phyloP scores from a whole-genome alignment of 345 rosid species.

The Salix viminalis region DNA sequence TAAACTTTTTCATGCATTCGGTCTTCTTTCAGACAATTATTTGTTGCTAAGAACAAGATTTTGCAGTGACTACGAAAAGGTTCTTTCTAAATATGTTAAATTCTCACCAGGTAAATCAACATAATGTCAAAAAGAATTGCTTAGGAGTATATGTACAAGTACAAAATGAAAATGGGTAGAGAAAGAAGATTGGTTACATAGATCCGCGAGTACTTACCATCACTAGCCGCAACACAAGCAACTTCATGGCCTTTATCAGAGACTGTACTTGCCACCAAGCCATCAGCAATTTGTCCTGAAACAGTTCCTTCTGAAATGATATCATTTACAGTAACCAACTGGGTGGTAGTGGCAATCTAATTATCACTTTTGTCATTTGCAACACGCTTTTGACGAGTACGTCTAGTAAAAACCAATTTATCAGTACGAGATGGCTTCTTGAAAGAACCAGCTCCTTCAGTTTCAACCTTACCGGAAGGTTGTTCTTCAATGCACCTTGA shows the following conservation, averaged over 20 bases:
- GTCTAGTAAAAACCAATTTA: neutral
- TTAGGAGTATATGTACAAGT: neutral
- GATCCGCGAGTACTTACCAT: conserved; percentile 7
- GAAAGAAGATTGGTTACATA: neutral
- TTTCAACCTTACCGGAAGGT: conserved; percentile 6
- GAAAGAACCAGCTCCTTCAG: conserved; percentile 8
- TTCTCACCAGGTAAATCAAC: neutral
- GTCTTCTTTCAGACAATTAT: neutral
- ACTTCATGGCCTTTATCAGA: conserved; percentile 11
- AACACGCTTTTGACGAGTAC: conserved; percentile 4
- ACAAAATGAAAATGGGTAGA: neutral
- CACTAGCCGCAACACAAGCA: neutral
- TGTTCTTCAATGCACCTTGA: neutral
- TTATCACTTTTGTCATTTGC: conserved; percentile 7
- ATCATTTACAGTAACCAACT: neutral
- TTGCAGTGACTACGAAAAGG: neutral
- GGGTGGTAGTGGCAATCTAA: neutral
- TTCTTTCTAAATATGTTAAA: neutral
- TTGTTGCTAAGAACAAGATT: neutral
- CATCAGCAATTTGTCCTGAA: neutral
- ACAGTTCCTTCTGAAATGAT: neutral
- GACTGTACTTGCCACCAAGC: neutral
- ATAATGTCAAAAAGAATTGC: neutral
- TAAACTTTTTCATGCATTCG: neutral
- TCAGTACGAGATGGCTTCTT: neutral